These are phyloP conservation scores for Ophiosphaerella narmari DNA, from an alignment of 2,329 filamentous ascomycete genomes.

Conservation along the genomic window DNA sequence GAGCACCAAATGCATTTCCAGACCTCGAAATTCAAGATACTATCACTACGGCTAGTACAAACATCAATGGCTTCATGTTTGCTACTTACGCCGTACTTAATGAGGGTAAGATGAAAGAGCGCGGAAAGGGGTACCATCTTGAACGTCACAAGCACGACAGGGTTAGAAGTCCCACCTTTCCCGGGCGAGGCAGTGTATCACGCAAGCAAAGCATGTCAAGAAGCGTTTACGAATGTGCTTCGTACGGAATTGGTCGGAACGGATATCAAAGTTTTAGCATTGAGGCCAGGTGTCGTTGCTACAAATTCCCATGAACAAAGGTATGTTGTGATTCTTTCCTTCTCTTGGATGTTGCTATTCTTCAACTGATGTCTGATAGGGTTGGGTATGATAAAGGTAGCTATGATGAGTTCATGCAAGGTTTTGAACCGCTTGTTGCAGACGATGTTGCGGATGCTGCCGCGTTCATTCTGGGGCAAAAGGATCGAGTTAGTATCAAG, in stretches of 20 bases:
- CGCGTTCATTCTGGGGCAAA: slow-evolving; percentile 50
- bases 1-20: slow-evolving; percentile 51
- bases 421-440: slow-evolving; percentile 51
- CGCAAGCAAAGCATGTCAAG: slow-evolving; percentile 53
- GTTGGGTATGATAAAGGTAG: slow-evolving; percentile 50
- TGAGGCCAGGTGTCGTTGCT: slow-evolving; percentile 55
- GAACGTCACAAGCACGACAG: slow-evolving; percentile 56
- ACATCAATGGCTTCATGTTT: slow-evolving; percentile 56
- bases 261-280: slow-evolving; percentile 53
- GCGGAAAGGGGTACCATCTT: slow-evolving; percentile 52
- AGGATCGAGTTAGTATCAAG: slow-evolving; percentile 51
- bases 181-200: slow-evolving; percentile 57
- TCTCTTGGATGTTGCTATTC: background rate
- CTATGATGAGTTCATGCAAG: slow-evolving; percentile 53
- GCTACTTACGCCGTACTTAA: slow-evolving; percentile 54
- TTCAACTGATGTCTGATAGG: slow-evolving; percentile 1
- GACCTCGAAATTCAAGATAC: slow-evolving; percentile 51
- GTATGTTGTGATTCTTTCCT: background rate
- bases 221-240: slow-evolving; percentile 56
- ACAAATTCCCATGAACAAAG: slow-evolving; percentile 56
- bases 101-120: slow-evolving; percentile 45
- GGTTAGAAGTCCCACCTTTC: slow-evolving; percentile 55
- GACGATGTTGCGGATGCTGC: slow-evolving; percentile 52
- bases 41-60: slow-evolving; percentile 53
- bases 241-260: slow-evolving; percentile 54